Percentiles rank a stretch among this genome's conserved stretches.
Conservation (phyloP, 345 rosid species). For the Conringia planisiliqua region DNA sequence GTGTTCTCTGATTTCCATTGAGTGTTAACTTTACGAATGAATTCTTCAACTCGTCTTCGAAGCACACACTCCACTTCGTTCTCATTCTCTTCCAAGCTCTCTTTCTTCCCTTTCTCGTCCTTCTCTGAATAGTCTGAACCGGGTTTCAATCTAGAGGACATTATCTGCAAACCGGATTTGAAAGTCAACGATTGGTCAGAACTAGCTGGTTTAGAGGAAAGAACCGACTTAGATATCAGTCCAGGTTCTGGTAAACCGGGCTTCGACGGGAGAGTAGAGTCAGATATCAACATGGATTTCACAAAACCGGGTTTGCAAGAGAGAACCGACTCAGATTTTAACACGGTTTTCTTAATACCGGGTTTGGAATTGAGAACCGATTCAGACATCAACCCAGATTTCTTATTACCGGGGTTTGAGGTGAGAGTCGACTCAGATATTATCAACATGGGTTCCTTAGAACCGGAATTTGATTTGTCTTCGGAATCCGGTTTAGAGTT, state of each 20-base stretch:
- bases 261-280: neutral
- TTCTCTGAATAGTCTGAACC: constrained; percentile 14
- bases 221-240: neutral
- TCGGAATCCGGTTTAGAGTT: constrained; percentile 1
- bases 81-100: constrained; percentile 12
- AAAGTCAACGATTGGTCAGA: neutral
- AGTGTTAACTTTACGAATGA: constrained; percentile 49
- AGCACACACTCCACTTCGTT: constrained; percentile 40
- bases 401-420: neutral
- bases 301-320: neutral
- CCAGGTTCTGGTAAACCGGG: neutral
- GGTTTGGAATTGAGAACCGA: neutral
- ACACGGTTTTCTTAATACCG: no score
- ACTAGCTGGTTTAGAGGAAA: constrained; percentile 3
- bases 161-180: neutral
- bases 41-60: constrained; percentile 58
- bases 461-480: neutral
- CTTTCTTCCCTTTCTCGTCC: constrained; percentile 14
- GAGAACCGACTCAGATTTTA: no score
- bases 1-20: constrained; percentile 55
- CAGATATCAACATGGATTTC: neutral
- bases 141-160: neutral
- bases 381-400: neutral
- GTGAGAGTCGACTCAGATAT: neutral
- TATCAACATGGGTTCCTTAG: neutral